Base-by-base conservation (phyloP, 768 basidiomycete species). In the Galerina sulciceps region DNA sequence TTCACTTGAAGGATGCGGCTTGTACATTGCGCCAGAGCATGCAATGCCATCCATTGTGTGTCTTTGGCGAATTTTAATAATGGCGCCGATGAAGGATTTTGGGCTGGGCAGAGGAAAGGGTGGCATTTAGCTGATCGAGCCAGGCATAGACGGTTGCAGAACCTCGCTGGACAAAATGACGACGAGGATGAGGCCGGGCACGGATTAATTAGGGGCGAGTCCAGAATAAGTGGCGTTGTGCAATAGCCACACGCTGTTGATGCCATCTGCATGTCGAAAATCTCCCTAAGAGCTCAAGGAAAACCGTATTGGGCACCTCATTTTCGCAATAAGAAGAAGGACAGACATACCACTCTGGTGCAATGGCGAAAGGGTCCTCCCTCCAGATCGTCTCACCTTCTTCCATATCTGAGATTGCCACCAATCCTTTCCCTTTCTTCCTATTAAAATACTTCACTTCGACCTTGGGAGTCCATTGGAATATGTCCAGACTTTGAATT, bases 371-470 rank as follows among this genome's bases (percentile, higher is more conserved):
- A 1, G 91, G 91, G 66, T 93, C 90, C 67, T 96, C 93, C 58
- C 86, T 88, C 92, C 94, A 95, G 15, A 96, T 70, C 4, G 85
- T 75, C 60, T 95, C 91, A 0, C 89, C 91, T 65, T 86, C 82
- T 22, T 75, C 73, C 53, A 96, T 89, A 31, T 80, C 76, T 49
- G 85, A 82, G 35, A 73, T 83, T 1, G 92, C 91, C 0, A 95
- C 84, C 36, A 96, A 76, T 0, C 94, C 94, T 66, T 95, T 95
- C 2, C 94, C 94, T 66, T 89, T 94, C 57, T 77, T 76, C 59
- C 80, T 79, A 47, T 84, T 79, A 66, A 93, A 93, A 72, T 85
- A 81, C 67, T 78, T 82, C 6, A 92, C 89, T 43, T 82, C 77
- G 10, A 91, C 80, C 65, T 87, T 89, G 11, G 71, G 69, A 20